Base-by-base conservation (phyloP, 1,139 yeast species). In the Blastobotrys elegans region DNA sequence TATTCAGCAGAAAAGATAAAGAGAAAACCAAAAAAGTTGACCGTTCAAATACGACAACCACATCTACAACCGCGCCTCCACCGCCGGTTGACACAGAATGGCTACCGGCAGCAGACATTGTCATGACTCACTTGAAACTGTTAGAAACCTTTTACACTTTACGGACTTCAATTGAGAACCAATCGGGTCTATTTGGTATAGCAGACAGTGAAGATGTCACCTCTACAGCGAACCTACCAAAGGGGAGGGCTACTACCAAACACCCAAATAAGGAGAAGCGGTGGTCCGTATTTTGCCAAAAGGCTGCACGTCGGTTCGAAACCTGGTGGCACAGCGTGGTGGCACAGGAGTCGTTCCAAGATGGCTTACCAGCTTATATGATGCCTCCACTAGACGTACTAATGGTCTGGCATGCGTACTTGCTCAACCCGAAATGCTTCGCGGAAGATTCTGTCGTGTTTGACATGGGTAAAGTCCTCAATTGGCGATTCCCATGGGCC, bases 361-460 rank as follows among this genome's bases (percentile, higher is more conserved):
- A 29, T 16, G 16, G 21, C 16, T 30, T 40, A 11, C 20, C 10
- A 2, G 17, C 4, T 2, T 13, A 46, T 35, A 18, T 34, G 53
- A 44, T 67, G 27, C 73, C 73, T 1, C 72, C 72, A 1, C 53
- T 70, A 38, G 75, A 71, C 50, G 65, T 71, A 4, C 46, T 71
- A 8, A 61, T 71, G 68, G 70, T 71, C 1, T 72, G 75, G 75
- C 74, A 72, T 53, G 52, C 70, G 3, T 64, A 64, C 46, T 49
- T 65, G 52, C 54, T 67, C 46, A 65, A 64, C 41, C 70, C 71
- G 1, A 53, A 55, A 24, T 52, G 65, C 0, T 64, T 56, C 46
- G 63, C 67, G 49, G 72, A 69, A 40, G 63, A 62, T 24, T 62
- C 65, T 32, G 47, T 56, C 11, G 39, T 16, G 16, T 36, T 36